These are phyloP conservation scores for Rhinocladiella mackenziei DNA, from an alignment of 2,329 filamentous ascomycete genomes.

Conservation along the genomic window DNA sequence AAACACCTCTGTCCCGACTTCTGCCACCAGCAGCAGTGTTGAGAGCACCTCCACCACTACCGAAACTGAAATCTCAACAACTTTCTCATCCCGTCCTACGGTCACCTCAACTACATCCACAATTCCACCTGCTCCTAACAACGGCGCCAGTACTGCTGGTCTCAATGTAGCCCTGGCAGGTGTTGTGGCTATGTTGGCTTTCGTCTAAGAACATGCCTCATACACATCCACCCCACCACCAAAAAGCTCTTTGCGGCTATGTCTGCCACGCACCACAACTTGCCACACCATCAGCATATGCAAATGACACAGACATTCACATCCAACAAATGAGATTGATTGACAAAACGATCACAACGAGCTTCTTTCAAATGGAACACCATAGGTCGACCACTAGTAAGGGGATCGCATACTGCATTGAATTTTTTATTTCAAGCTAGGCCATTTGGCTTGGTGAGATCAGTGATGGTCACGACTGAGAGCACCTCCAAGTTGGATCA, in stretches of 20 bases:
- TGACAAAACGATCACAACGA: slow-evolving; percentile 11
- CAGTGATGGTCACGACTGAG: slow-evolving; percentile 1
- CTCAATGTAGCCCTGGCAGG: slow-evolving; percentile 69
- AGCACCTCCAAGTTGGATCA: slow-evolving; percentile 13
- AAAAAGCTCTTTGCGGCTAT: slow-evolving; percentile 27
- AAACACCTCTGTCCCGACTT: slow-evolving; percentile 6
- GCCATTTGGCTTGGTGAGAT: slow-evolving; percentile 19
- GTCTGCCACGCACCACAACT: slow-evolving; percentile 23
- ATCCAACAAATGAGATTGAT: slow-evolving; percentile 15
- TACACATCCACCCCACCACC: slow-evolving; percentile 19
- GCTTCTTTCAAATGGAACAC: slow-evolving; percentile 9
- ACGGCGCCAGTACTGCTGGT: slow-evolving; percentile 66
- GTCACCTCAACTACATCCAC: slow-evolving; percentile 14
- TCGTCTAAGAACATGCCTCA: slow-evolving; percentile 17
- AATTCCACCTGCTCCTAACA: slow-evolving; percentile 23
- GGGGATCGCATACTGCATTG: slow-evolving; percentile 2
- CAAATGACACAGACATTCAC: slow-evolving; percentile 15
- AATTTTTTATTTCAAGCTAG: slow-evolving; percentile 11
- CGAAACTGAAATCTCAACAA: slow-evolving; percentile 16
- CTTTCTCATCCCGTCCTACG: slow-evolving; percentile 14
- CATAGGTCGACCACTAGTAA: slow-evolving; percentile 4
- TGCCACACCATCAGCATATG: slow-evolving; percentile 19
- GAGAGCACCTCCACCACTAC: slow-evolving; percentile 11
- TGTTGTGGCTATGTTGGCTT: slow-evolving; percentile 24
- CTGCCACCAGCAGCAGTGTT: slow-evolving; percentile 8